Conservation (phyloP, 495 filamentous ascomycete species). For the Aspergillus mulundensis region DNA sequence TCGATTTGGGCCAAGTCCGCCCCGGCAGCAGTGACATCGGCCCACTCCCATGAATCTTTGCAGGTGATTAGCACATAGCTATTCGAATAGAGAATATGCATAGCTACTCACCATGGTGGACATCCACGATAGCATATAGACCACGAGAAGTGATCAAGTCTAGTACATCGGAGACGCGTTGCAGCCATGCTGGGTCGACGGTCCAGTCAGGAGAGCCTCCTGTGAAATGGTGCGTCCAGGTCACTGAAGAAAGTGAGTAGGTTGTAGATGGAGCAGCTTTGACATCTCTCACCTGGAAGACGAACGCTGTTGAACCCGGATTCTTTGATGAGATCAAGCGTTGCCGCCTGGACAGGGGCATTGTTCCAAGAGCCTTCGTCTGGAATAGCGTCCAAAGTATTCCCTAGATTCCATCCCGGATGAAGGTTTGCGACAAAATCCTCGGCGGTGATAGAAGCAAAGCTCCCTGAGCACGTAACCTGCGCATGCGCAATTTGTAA, state of each 20-base stretch:
- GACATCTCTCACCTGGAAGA: constrained; percentile 45
- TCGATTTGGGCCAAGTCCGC: constrained; percentile 52
- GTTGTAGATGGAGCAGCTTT: neutral
- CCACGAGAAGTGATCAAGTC: constrained; percentile 51
- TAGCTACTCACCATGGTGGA: constrained; percentile 46
- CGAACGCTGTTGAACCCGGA: constrained; percentile 57
- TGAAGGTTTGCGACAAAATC: constrained; percentile 32
- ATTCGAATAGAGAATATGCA: neutral
- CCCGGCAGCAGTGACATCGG: constrained; percentile 44
- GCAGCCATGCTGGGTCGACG: constrained; percentile 52
- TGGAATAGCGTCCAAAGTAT: constrained; percentile 56
- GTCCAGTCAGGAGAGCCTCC: constrained; percentile 47
- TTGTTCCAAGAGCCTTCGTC: constrained; percentile 60
- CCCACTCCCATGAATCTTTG: constrained; percentile 54
- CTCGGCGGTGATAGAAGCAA: constrained; percentile 33
- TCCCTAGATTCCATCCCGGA: constrained; percentile 45
- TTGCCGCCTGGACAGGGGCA: constrained; percentile 39
- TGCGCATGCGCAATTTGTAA: constrained; percentile 14
- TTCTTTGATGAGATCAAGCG: constrained; percentile 48
- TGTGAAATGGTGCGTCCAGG: constrained; percentile 56
- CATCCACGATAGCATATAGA: constrained; percentile 54
- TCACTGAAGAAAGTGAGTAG: constrained; percentile 36
- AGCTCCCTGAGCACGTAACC: constrained; percentile 31
- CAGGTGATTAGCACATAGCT: neutral
- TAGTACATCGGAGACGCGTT: constrained; percentile 57